These are phyloP conservation scores for Stachybotrys chlorohalonatus DNA, from an alignment of 2,329 filamentous ascomycete genomes.

Conservation along the genomic window DNA sequence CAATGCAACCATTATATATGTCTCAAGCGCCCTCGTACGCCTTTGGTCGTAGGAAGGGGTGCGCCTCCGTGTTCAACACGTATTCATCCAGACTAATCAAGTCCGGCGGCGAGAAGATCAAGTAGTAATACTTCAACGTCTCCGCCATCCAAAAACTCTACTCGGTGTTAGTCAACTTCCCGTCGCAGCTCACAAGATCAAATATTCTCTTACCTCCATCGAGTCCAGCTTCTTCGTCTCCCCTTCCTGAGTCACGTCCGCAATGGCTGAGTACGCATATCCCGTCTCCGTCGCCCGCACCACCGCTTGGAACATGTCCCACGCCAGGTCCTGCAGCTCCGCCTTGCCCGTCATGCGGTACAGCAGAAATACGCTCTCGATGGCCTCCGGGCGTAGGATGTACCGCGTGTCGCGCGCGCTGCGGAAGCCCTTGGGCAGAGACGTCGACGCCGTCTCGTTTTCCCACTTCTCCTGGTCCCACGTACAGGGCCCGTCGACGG, in stretches of 20 bases:
- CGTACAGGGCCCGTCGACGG: slow-evolving; percentile 20
- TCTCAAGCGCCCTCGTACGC: background rate
- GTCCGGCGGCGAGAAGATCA: slow-evolving; percentile 51
- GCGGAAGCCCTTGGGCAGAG: slow-evolving; percentile 50
- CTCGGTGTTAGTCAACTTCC: background rate
- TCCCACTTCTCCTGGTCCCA: slow-evolving; percentile 22
- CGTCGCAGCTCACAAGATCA: background rate
- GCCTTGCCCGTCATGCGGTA: slow-evolving; percentile 62
- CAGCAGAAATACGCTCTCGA: slow-evolving; percentile 74
- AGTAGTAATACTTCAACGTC: slow-evolving; percentile 59
- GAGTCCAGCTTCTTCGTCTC: slow-evolving; percentile 38
- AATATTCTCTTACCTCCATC: slow-evolving; percentile 47
- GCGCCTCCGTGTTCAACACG: slow-evolving; percentile 51
- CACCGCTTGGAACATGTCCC: slow-evolving; percentile 64
- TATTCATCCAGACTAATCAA: slow-evolving; percentile 52
- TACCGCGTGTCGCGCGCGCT: slow-evolving; percentile 49
- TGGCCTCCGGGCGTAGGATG: slow-evolving; percentile 65
- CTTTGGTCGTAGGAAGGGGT: slow-evolving; percentile 31
- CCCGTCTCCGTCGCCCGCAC: slow-evolving; percentile 50
- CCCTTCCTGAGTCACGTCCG: slow-evolving; percentile 41
- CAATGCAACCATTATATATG: too few relatives aligned
- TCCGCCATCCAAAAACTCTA: slow-evolving; percentile 63
- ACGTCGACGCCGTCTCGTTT: slow-evolving; percentile 8
- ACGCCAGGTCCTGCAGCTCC: slow-evolving; percentile 58
- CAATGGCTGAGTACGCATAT: slow-evolving; percentile 55